Conservation (phyloP, 2,329 filamentous ascomycete genomes). For the Thelonectria discophora region DNA sequence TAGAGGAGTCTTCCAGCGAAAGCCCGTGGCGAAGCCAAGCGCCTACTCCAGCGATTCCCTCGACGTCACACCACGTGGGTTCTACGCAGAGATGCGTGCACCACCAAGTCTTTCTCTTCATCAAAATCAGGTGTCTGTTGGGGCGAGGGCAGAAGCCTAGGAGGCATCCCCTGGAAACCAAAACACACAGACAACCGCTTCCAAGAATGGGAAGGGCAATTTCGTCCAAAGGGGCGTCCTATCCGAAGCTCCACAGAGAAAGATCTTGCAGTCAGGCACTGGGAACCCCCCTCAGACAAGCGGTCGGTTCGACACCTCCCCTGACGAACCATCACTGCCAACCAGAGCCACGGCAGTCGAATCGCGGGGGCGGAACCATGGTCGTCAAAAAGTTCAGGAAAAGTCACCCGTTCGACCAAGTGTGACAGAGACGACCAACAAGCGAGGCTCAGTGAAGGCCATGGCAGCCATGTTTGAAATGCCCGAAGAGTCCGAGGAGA, state of each 20-base stretch:
- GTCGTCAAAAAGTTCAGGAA: slow-evolving; percentile 24
- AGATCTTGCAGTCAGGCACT: not conserved
- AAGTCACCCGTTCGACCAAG: slow-evolving; percentile 24
- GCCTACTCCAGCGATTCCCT: slow-evolving; percentile 18
- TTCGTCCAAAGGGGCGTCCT: not conserved
- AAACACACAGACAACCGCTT: not conserved
- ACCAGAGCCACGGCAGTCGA: not conserved
- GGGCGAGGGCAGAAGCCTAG: slow-evolving; percentile 31
- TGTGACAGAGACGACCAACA: slow-evolving; percentile 36
- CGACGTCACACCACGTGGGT: slow-evolving; percentile 35
- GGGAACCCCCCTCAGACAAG: not conserved
- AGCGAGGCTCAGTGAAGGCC: slow-evolving; percentile 53
- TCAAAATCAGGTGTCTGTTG: slow-evolving; percentile 9
- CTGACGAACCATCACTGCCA: not conserved
- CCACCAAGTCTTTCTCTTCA: slow-evolving; percentile 18
- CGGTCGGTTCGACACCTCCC: slow-evolving; percentile 8
- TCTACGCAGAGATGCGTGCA: slow-evolving; percentile 39
- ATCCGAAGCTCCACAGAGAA: not conserved
- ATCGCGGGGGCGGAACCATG: slow-evolving; percentile 6
- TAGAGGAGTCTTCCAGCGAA: not conserved
- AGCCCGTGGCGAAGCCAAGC: not conserved
- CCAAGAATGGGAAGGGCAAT: not conserved
- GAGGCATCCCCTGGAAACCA: slow-evolving; percentile 22
- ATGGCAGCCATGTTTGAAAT: slow-evolving; percentile 64
- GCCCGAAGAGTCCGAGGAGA: slow-evolving; percentile 23